Evolutionary conservation across 2,329 filamentous ascomycete genomes (phyloP).

Genomic region (Helotiales sp.): DNA sequence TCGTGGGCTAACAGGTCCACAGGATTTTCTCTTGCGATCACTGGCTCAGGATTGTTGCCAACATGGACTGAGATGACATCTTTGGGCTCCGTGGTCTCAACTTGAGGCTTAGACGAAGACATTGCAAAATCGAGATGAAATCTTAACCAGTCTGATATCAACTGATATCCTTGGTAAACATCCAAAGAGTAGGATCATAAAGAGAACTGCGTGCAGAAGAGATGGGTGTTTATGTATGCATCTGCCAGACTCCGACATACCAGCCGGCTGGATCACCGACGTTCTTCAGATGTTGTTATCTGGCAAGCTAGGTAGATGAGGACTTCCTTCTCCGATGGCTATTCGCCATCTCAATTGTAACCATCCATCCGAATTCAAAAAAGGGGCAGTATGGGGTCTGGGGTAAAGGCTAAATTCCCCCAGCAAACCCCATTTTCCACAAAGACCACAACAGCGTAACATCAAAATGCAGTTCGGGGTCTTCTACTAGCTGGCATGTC

Average conservation of each 20-base stretch:
- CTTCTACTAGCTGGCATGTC: neutral
- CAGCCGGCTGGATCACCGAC: conserved; percentile 1
- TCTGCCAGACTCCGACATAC: neutral
- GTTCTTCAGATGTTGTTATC: neutral
- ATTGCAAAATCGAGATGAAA: neutral
- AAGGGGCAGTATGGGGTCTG: neutral
- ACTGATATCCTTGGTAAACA: neutral
- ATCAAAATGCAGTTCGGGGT: neutral
- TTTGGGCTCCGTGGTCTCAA: neutral
- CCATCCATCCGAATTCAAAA: neutral
- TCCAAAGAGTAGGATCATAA: too few species aligned
- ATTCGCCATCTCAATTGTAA: neutral
- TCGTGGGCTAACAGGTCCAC: conserved; percentile 23
- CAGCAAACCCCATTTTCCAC: neutral
- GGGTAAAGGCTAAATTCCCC: neutral
- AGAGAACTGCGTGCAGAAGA: neutral
- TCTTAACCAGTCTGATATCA: neutral
- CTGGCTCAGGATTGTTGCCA: conserved; percentile 6
- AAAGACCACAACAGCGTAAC: neutral
- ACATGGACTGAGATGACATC: conserved; percentile 25
- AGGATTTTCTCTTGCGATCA: conserved; percentile 10
- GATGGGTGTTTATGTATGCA: conserved; percentile 12
- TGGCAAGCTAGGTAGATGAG: neutral
- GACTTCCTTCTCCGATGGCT: neutral
- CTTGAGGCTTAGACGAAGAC: neutral